These are phyloP conservation scores for Ceratobasidium sp. DNA, from an alignment of 1,284 basidiomycete genomes.

Conservation along the genomic window DNA sequence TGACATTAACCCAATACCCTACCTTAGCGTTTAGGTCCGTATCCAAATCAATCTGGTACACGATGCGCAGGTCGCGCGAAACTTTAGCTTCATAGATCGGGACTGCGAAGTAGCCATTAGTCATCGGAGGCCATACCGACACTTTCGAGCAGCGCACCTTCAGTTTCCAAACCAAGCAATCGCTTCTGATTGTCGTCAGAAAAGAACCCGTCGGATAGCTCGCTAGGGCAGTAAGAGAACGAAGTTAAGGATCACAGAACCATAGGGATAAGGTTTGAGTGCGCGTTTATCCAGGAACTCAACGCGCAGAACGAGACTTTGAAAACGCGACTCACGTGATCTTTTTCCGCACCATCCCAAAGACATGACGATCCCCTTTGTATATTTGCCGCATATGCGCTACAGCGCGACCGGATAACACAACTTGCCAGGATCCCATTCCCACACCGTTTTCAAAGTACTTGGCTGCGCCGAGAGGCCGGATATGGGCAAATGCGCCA, in stretches of 20 bases:
- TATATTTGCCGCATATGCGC: slow-evolving; percentile 41
- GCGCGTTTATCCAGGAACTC: slow-evolving; percentile 2
- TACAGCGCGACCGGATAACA: slow-evolving; percentile 36
- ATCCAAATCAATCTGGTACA: slow-evolving; percentile 51
- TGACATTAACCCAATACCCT: not conserved
- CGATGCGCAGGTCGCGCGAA: slow-evolving; percentile 50
- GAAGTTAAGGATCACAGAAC: not conserved
- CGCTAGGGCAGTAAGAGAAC: slow-evolving; percentile 34
- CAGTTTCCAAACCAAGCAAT: slow-evolving; percentile 43
- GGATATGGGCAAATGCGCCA: slow-evolving; percentile 26
- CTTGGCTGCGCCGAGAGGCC: slow-evolving; percentile 35
- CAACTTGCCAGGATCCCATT: slow-evolving; percentile 42
- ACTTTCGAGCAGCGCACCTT: slow-evolving; percentile 15
- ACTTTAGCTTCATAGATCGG: slow-evolving; percentile 53
- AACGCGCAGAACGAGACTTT: not conserved
- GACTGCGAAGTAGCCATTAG: slow-evolving; percentile 16
- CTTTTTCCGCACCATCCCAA: slow-evolving; percentile 44
- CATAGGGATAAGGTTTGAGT: not conserved
- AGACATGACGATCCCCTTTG: slow-evolving; percentile 38
- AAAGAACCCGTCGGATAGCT: slow-evolving; percentile 51
- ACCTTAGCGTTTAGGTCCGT: slow-evolving; percentile 44
- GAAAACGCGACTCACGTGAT: slow-evolving; percentile 43
- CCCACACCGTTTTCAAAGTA: slow-evolving; percentile 23
- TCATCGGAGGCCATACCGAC: not conserved
- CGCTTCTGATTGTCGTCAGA: slow-evolving; percentile 51